These are phyloP conservation scores for Mangifera indica DNA, from an alignment of 345 rosid genomes.

Conservation along the genomic window DNA sequence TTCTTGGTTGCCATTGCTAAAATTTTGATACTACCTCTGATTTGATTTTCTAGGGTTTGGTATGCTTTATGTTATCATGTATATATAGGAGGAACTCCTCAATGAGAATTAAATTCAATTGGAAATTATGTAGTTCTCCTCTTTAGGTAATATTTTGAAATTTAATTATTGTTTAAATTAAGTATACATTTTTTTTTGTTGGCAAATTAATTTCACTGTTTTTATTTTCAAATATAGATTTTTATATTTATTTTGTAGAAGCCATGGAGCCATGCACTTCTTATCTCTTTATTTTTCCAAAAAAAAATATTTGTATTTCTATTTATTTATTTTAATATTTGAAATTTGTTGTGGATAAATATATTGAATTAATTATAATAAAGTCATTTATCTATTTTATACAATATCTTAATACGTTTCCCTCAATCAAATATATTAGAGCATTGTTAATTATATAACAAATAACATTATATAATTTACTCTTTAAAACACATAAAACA, in stretches of 20 bases:
- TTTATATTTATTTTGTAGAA: not conserved
- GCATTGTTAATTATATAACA: too few species aligned
- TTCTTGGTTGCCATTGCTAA: constrained; percentile 2
- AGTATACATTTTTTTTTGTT: not conserved
- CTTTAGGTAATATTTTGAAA: not conserved
- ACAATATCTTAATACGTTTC: too few species aligned
- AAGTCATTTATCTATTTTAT: too few species aligned
- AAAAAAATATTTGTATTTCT: too few species aligned
- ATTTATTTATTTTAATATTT: too few species aligned
- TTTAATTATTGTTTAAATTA: not conserved
- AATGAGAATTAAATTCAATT: not conserved
- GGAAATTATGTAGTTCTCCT: not conserved
- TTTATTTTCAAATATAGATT: not conserved
- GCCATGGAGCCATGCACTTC: too few species aligned
- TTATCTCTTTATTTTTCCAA: too few species aligned
- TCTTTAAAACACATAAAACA: too few species aligned
- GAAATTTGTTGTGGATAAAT: too few species aligned
- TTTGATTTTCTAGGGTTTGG: not conserved
- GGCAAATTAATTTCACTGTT: constrained; percentile 1
- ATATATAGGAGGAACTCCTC: not conserved
- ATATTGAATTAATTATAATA: too few species aligned
- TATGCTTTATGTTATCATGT: not conserved
- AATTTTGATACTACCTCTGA: not conserved
- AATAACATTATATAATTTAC: too few species aligned
- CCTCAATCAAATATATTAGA: too few species aligned